Evolutionary conservation across 2,329 filamentous ascomycete species (phyloP), one percentile per base, ranked within the genome.

Genomic region (Fusarium beomiforme): DNA sequence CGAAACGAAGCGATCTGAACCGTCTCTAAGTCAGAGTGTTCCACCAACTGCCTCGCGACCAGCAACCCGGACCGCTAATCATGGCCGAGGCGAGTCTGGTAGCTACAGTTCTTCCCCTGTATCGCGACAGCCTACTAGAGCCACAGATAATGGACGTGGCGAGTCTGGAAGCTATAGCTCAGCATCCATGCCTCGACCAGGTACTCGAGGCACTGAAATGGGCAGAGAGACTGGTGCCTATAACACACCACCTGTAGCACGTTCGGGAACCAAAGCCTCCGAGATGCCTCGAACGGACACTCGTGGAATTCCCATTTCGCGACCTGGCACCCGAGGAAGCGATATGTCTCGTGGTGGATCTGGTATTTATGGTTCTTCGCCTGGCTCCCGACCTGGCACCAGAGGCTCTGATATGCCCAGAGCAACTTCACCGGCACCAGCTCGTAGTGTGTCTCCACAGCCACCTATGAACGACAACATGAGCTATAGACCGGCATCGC

Each of bases 341-440:
- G 75, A 76, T 12, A 76, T 76, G 73, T 74, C 74, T 24, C 70
- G 74, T 37, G 75, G 74, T 3, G 78, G 79, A 34, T 69, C 71
- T 55, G 74, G 72, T 16, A 66, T 74, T 53, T 77, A 75, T 47
- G 80, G 79, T 42, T 71, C 78, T 19, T 80, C 83, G 8, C 77
- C 81, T 16, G 83, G 82, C 41, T 86, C 90, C 26, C 86, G 90
- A 16, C 86, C 90, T 6, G 82, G 84, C 16, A 91, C 89, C 8
- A 84, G 91, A 61, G 87, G 86, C 21, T 87, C 83, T 68, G 88
- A 90, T 51, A 83, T 89, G 65, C 87, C 88, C 23, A 82, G 89
- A 29, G 86, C 89, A 3, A 81, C 88, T 9, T 95, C 93, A 11
- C 94, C 94, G 33, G 89, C 88, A 29, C 89, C 92, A 26, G 85